These are phyloP conservation scores for Bjerkandera adusta DNA, from an alignment of 1,284 basidiomycete species.

Conservation along the genomic window DNA sequence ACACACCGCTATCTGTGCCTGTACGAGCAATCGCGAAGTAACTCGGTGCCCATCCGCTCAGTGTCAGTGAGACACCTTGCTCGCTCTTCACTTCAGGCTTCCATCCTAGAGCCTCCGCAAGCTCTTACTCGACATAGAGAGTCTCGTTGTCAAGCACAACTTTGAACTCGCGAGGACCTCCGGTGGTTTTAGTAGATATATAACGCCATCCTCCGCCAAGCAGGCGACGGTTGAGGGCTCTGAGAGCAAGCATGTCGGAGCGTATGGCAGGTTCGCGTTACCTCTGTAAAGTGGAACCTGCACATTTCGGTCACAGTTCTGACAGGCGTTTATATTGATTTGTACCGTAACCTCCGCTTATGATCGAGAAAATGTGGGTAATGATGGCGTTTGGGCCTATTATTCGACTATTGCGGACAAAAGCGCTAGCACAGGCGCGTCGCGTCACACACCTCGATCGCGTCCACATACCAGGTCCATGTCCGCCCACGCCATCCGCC, in stretches of 20 bases:
- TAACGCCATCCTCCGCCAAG: too few relatives aligned
- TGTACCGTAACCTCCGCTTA: neutral
- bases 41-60: conserved; percentile 22
- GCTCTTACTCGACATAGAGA: conserved; percentile 20
- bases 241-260: neutral
- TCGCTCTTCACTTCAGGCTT: conserved; percentile 2
- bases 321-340: neutral
- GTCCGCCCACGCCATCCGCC: conserved; percentile 22
- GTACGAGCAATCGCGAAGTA: conserved; percentile 24
- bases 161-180: conserved; percentile 22
- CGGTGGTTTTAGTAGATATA: too few relatives aligned
- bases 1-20: conserved; percentile 24
- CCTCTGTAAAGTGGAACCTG: neutral
- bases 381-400: neutral
- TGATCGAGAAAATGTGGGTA: neutral
- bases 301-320: neutral
- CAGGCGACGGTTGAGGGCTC: too few relatives aligned
- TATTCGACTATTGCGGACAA: neutral
- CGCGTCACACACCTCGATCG: neutral
- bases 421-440: neutral
- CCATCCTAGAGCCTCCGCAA: conserved; percentile 26
- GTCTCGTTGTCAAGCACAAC: conserved; percentile 25
- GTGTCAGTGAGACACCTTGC: conserved; percentile 17
- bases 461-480: too few relatives aligned
- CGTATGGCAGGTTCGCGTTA: neutral